Evolutionary conservation across 768 basidiomycete genomes (phyloP).

Genomic region (Collybiopsis luxurians): DNA sequence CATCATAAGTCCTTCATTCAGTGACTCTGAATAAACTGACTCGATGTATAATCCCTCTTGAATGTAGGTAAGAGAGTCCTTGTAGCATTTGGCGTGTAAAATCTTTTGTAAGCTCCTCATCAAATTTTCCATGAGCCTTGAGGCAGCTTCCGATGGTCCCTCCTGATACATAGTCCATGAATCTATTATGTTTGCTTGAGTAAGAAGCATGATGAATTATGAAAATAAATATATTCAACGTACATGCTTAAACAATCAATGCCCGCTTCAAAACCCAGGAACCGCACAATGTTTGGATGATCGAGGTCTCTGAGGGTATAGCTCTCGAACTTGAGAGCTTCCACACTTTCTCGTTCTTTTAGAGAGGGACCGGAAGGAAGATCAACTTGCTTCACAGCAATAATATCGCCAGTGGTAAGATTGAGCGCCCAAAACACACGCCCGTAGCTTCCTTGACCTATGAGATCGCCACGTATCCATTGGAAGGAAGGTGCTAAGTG

Average conservation of each 20-base stretch:
- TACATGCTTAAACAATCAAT: slow-evolving; percentile 76
- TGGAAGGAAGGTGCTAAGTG: slow-evolving; percentile 50
- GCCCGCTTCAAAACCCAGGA: slow-evolving; percentile 85
- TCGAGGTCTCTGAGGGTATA: slow-evolving; percentile 84
- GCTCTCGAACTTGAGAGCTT: slow-evolving; percentile 83
- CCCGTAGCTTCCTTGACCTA: slow-evolving; percentile 94
- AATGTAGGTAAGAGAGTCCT: slow-evolving; percentile 87
- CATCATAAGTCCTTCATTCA: not conserved
- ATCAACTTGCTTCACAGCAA: slow-evolving; percentile 97
- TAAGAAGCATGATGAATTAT: not conserved
- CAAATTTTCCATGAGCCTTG: slow-evolving; percentile 76
- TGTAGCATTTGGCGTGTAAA: slow-evolving; percentile 85
- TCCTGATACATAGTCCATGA: slow-evolving; percentile 94
- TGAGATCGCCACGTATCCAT: slow-evolving; percentile 90
- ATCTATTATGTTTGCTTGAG: slow-evolving; percentile 44
- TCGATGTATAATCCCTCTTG: slow-evolving; percentile 80
- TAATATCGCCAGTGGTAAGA: slow-evolving; percentile 86
- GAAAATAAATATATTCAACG: slow-evolving; percentile 29
- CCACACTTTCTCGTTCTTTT: slow-evolving; percentile 66
- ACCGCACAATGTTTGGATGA: slow-evolving; percentile 90
- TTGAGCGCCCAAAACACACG: slow-evolving; percentile 90
- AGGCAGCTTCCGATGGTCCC: slow-evolving; percentile 85
- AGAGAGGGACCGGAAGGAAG: slow-evolving; percentile 69
- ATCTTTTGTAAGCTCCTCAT: slow-evolving; percentile 79
- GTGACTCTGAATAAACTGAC: slow-evolving; percentile 37